phyloP scores from a whole-genome alignment of 495 filamentous ascomycete species.

The Neohortaea acidophila region DNA sequence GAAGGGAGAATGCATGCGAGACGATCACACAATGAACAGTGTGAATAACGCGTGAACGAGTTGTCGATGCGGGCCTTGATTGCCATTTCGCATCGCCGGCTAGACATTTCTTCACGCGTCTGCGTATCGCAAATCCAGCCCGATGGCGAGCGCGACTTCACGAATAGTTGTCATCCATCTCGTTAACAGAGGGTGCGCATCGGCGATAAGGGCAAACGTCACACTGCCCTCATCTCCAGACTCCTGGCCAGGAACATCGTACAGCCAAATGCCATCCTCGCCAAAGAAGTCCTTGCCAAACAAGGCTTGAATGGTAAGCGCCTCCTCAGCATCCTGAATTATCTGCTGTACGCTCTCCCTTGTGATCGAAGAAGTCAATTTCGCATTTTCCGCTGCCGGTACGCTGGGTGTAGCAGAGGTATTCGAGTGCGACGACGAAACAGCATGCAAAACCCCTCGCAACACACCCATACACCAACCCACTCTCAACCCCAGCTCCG shows the following conservation, averaged over 20 bases:
- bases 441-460: too few species aligned
- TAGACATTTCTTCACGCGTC: too few species aligned
- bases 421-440: too few species aligned
- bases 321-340: constrained; percentile 38
- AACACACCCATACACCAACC: constrained; percentile 58
- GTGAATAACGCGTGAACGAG: too few species aligned
- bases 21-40: too few species aligned
- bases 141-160: constrained; percentile 32
- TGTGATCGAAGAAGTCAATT: too few species aligned
- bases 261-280: constrained; percentile 47
- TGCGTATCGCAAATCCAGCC: constrained; percentile 17
- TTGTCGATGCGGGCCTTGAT: too few species aligned
- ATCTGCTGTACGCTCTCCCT: constrained; percentile 23
- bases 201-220: constrained; percentile 39
- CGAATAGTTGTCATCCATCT: constrained; percentile 38
- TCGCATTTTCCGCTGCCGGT: too few species aligned
- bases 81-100: too few species aligned
- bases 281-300: constrained; percentile 48
- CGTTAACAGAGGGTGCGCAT: constrained; percentile 41
- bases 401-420: too few species aligned
- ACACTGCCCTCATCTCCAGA: constrained; percentile 28
- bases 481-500: constrained; percentile 53
- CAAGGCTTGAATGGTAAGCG: constrained; percentile 45
- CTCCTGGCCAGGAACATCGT: constrained; percentile 31
- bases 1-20: too few species aligned